These are phyloP conservation scores for Neurospora discreta DNA, from an alignment of 495 filamentous ascomycete species.

Conservation along the genomic window DNA sequence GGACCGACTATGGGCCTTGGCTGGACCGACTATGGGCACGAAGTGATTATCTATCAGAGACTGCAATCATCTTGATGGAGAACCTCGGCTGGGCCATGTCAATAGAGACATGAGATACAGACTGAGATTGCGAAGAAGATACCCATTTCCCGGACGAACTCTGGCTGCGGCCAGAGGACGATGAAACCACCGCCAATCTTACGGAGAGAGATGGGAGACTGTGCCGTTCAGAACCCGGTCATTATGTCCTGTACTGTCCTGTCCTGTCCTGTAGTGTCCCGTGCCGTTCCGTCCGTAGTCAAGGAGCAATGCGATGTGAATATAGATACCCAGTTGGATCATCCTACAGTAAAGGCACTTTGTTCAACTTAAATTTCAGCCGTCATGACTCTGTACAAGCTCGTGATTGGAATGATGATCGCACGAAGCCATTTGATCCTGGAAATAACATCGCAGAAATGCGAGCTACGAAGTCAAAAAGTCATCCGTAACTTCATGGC, in stretches of 20 bases:
- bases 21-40: neutral
- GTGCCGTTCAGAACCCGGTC: neutral
- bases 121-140: neutral
- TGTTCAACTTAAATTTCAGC: neutral
- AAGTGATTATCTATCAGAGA: neutral
- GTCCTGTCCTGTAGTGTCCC: neutral
- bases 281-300: neutral
- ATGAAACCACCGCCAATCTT: neutral
- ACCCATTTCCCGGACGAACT: neutral
- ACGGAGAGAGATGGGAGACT: neutral
- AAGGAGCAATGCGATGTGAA: too few species aligned
- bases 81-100: neutral
- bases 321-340: neutral
- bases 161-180: neutral
- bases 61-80: neutral
- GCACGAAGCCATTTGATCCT: neutral
- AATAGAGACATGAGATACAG: neutral
- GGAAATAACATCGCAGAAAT: neutral
- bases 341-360: neutral
- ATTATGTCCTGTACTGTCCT: neutral
- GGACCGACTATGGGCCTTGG: neutral
- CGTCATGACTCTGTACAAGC: neutral
- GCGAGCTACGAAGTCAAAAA: neutral
- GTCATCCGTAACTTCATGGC: neutral
- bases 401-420: neutral